phyloP scores from a whole-genome alignment of 2,329 filamentous ascomycete genomes.

The Microcyclospora pomicola region DNA sequence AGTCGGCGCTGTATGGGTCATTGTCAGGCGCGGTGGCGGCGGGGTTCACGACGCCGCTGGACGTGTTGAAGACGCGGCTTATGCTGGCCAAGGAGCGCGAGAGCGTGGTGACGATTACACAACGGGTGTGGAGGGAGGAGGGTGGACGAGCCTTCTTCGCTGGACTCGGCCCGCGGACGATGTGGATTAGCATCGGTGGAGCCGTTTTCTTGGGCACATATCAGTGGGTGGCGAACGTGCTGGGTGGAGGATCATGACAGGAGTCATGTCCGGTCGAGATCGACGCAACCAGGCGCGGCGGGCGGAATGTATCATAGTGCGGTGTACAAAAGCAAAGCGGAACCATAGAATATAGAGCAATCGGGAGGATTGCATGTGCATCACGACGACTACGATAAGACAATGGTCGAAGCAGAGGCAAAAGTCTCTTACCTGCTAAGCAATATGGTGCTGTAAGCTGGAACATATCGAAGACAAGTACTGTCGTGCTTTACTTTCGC shows the following conservation, averaged over 20 bases:
- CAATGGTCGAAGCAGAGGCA: no score
- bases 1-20: slow-evolving; percentile 77
- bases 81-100: slow-evolving; percentile 69
- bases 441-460: no score
- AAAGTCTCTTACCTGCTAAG: no score
- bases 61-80: slow-evolving; percentile 91
- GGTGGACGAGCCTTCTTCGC: slow-evolving; percentile 59
- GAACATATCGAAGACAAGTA: no score
- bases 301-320: no score
- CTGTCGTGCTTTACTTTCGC: no score
- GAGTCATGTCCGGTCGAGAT: no score
- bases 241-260: slow-evolving; percentile 35
- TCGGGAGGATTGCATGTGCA: no score
- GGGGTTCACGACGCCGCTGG: slow-evolving; percentile 77
- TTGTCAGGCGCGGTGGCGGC: slow-evolving; percentile 74
- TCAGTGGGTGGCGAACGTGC: slow-evolving; percentile 69
- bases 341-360: no score
- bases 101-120: slow-evolving; percentile 46
- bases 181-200: slow-evolving; percentile 90
- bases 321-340: no score
- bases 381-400: no score
- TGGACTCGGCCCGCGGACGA: slow-evolving; percentile 66
- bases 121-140: slow-evolving; percentile 48
- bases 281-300: no score
- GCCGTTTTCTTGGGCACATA: slow-evolving; percentile 92